Evolutionary conservation across 164 flowering plant genomes (phyloP).

Genomic region (Buxus sempervirens): DNA sequence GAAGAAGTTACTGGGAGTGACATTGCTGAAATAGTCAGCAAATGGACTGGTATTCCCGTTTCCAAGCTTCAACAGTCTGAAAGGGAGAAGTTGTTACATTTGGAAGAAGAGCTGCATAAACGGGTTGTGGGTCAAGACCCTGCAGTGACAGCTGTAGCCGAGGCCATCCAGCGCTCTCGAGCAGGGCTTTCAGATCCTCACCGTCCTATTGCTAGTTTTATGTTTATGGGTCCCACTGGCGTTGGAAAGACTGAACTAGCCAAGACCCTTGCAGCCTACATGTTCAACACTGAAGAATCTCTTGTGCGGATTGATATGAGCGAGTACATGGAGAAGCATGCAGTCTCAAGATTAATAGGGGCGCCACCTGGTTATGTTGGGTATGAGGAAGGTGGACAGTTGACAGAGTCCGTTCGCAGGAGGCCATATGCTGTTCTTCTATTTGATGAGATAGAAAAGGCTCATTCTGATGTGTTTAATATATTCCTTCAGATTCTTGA

Average conservation of each 20-base stretch:
- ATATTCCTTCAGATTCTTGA: slow-evolving; percentile 95
- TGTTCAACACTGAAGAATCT: slow-evolving; percentile 96
- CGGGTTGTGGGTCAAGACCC: slow-evolving; percentile 96
- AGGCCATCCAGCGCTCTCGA: slow-evolving; percentile 93
- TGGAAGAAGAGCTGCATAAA: slow-evolving; percentile 89
- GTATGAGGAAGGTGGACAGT: slow-evolving; percentile 97
- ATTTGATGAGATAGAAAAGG: slow-evolving; percentile 98
- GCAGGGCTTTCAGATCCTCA: slow-evolving; percentile 97
- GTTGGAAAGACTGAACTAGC: slow-evolving; percentile 98
- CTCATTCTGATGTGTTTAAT: slow-evolving; percentile 92
- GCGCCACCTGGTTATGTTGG: slow-evolving; percentile 99
- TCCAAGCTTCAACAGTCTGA: slow-evolving; percentile 96
- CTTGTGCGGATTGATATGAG: slow-evolving; percentile 97
- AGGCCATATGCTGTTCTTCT: slow-evolving; percentile 91
- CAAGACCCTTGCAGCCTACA: slow-evolving; percentile 84
- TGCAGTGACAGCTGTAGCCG: slow-evolving; percentile 88
- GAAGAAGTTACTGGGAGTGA: slow-evolving; percentile 89
- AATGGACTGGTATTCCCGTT: slow-evolving; percentile 98
- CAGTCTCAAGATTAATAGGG: slow-evolving; percentile 93
- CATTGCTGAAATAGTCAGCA: slow-evolving; percentile 93
- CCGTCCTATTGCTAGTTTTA: slow-evolving; percentile 97
- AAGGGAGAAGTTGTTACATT: slow-evolving; percentile 73
- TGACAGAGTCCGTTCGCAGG: slow-evolving; percentile 87
- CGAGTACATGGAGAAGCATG: slow-evolving; percentile 98
- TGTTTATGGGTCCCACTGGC: slow-evolving; percentile 99